Conservation (phyloP, 2,329 filamentous ascomycete genomes). For the Ceratocystis lukuohia region DNA sequence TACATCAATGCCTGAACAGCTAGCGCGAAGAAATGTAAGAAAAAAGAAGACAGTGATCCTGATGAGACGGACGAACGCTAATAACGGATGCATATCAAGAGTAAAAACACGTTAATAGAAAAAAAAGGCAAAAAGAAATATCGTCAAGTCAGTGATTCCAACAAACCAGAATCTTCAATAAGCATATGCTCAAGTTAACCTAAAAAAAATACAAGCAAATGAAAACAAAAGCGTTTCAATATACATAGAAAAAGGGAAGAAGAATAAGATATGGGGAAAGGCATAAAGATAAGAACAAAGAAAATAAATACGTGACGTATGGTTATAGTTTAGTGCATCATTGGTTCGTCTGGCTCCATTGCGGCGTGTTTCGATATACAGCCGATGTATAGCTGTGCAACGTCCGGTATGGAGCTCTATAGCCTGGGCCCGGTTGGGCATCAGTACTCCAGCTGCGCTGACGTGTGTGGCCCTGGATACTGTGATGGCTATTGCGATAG, state of each 20-base stretch:
- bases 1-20: too few relatives aligned
- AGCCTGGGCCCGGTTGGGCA: constrained; percentile 18
- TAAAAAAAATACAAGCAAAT: neutral
- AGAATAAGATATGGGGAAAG: constrained; percentile 1
- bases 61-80: neutral
- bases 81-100: neutral
- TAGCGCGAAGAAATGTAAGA: too few relatives aligned
- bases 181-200: neutral
- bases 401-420: constrained; percentile 34
- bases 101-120: neutral
- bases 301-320: neutral
- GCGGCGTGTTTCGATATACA: constrained; percentile 40
- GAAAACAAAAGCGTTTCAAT: constrained; percentile 5
- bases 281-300: constrained; percentile 12
- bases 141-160: neutral
- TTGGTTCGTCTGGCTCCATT: constrained; percentile 34
- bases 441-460: constrained; percentile 29
- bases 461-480: constrained; percentile 24
- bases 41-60: neutral
- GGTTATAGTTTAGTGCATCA: neutral
- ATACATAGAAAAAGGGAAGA: constrained; percentile 6
- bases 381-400: constrained; percentile 47
- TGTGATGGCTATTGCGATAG: constrained; percentile 6
- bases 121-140: neutral
- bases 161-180: neutral